Base-by-base conservation (phyloP, 129 eudicot species). In the Ambrosia artemisiifolia region DNA sequence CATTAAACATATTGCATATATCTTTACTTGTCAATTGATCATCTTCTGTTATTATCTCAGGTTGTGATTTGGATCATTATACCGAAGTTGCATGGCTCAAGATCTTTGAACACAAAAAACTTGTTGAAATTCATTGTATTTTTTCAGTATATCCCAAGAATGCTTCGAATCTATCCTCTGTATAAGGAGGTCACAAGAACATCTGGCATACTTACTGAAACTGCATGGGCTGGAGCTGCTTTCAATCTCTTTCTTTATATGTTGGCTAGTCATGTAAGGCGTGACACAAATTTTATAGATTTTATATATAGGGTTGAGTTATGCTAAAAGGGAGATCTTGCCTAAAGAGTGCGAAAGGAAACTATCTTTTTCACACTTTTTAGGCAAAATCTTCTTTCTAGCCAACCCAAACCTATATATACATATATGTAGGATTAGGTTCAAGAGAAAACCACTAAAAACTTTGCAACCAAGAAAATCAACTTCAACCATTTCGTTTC, bases 151-250 rank as follows among this genome's bases (percentile, higher is more conserved):
- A 73, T 95, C 65, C 99, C 97, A 11, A 86, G 99, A 81, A 71
- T 95, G 80, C 91, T 86, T 74, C 80, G 96, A 54, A 80, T 95
- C 34, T 72, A 81, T 79, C 99, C 99, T 59, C 47, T 95, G 70
- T 90, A 88, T 71, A 86, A 85, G 71, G 97, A 95, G 84, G 96
- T 94, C 76, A 94, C 97, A 34, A 83, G 97, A 83, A 86, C 97
- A 70, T 90, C 99, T 35, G 99, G 99, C 46, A 88, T 94, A 69
- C 92, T 94, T 49, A 94, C 99, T 38, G 96, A 94, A 83, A 94
- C 99, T 16, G 99, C 99, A 64, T 94, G 99, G 99, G 99, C 99
- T 70, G 97, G 99, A 71, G 99, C 97, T 78, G 97, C 97, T 14
- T 90, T 88, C 64, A 94, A 94, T 85, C 96, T 94, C 36, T 82